Base-by-base conservation (phyloP, 495 filamentous ascomycete species). In the Articulospora tetracladia region DNA sequence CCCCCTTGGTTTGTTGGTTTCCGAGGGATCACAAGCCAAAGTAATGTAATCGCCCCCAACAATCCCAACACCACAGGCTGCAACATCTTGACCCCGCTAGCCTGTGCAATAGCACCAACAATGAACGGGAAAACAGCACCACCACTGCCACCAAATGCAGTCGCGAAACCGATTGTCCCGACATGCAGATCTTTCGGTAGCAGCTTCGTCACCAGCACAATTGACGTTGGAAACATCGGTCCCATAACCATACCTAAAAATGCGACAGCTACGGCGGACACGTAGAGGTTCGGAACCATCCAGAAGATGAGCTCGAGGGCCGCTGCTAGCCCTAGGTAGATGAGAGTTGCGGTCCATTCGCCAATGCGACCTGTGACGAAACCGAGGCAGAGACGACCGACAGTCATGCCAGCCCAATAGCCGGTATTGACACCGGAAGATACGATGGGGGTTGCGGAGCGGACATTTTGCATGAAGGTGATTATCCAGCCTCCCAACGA, bases 401-500 rank as follows among this genome's bases (percentile, higher is more conserved):
- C 66, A 10, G 89, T 91, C 57, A 96, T 83, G 26, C 91, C 90
- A 11, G 81, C 84, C 91, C 91, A 95, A 71, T 94, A 96, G 17
- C 89, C 90, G 0, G 90, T 84, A 19, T 85, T 88, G 20, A 89
- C 86, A 67, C 91, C 87, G 22, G 91, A 89, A 3, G 91, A 86
- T 3, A 76, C 76, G 41, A 85, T 83, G 4, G 87, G 83, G 39
- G 85, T 79, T 2, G 89, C 90, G 55, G 83, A 69, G 12, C 92
- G 87, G 54, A 90, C 88, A 30, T 75, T 81, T 62, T 93, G 86
- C 72, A 95, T 82, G 74, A 93, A 95, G 2, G 88, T 87, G 49
- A 93, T 88, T 46, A 95, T 85, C 92, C 91, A 97, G 23, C 92
- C 88, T 41, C 91, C 90, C 0, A 96, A 77, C 0, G 86, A 84